phyloP scores from a whole-genome alignment of 768 basidiomycete species.

The Piloderma croceum region DNA sequence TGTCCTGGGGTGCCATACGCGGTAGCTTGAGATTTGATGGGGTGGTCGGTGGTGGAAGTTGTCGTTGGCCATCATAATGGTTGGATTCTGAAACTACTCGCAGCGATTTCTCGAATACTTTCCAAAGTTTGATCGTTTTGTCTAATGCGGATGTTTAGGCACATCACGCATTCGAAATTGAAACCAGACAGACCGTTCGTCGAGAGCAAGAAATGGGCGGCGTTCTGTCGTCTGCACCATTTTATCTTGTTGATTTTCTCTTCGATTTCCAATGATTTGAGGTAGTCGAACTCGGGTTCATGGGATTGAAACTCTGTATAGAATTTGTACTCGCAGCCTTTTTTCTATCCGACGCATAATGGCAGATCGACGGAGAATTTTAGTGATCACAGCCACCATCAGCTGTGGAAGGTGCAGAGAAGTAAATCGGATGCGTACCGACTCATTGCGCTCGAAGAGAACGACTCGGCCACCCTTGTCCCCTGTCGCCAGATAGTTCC shows the following conservation, averaged over 20 bases:
- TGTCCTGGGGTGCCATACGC: conserved; percentile 89
- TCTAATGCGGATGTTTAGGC: conserved; percentile 43
- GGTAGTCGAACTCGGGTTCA: conserved; percentile 99
- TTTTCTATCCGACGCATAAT: conserved; percentile 62
- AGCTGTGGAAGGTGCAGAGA: conserved; percentile 16
- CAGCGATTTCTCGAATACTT: conserved; percentile 98
- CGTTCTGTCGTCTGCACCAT: conserved; percentile 98
- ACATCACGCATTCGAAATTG: conserved; percentile 8
- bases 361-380: conserved; percentile 12
- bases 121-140: conserved; percentile 99
- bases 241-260: conserved; percentile 99
- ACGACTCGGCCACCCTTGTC: conserved; percentile 99
- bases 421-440: conserved; percentile 53
- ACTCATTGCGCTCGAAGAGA: conserved; percentile 96
- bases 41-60: conserved; percentile 55
- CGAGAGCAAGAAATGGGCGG: conserved; percentile 93
- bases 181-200: conserved; percentile 74
- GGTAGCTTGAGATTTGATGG: conserved; percentile 74
- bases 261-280: conserved; percentile 99
- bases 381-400: conserved; percentile 28
- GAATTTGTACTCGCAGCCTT: conserved; percentile 99
- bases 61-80: conserved; percentile 73
- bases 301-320: conserved; percentile 99
- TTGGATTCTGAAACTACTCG: conserved; percentile 97
- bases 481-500: conserved; percentile 98